A percentile compares a stretch with the other conserved stretches of the same genome.
These are phyloP conservation scores for Papiliotrema laurentii DNA, from an alignment of 1,284 basidiomycete species.

Conservation along the genomic window DNA sequence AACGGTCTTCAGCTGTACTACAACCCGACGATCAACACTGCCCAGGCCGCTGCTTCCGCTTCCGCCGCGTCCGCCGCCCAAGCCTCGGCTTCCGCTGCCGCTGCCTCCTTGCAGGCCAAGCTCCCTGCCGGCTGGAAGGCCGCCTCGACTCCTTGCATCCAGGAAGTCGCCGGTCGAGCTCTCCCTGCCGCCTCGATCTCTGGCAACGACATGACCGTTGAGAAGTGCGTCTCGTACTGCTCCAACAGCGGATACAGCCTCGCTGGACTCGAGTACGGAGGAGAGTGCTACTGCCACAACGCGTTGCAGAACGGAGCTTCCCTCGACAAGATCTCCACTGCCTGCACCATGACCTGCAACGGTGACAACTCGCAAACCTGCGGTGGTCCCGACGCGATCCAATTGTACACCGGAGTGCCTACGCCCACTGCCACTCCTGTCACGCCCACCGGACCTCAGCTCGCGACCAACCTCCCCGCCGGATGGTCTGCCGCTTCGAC, in stretches of 20 bases:
- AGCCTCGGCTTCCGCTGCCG: conserved; percentile 5
- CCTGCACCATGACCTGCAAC: conserved; percentile 30
- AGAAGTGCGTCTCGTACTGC: conserved; percentile 21
- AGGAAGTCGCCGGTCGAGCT: conserved; percentile 30
- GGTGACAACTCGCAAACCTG: conserved; percentile 30
- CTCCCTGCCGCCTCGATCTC: conserved; percentile 15
- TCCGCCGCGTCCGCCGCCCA: not conserved
- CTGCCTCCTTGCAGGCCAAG: conserved; percentile 7
- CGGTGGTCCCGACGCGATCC: conserved; percentile 40
- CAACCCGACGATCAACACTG: conserved; percentile 32
- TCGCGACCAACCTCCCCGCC: conserved; percentile 6
- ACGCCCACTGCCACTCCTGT: conserved; percentile 15
- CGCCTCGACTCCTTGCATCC: conserved; percentile 22
- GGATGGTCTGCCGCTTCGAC: conserved; percentile 7
- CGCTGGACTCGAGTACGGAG: conserved; percentile 31
- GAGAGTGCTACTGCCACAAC: conserved; percentile 36
- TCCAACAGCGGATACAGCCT: conserved; percentile 19
- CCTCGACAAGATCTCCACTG: conserved; percentile 9
- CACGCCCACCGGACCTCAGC: not conserved
- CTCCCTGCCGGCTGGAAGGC: conserved; percentile 17
- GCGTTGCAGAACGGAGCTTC: conserved; percentile 21
- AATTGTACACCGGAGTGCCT: conserved; percentile 53
- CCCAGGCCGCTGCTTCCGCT: conserved; percentile 11
- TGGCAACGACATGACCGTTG: conserved; percentile 8
- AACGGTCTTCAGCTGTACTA: conserved; percentile 1